phyloP scores from a whole-genome alignment of 768 basidiomycete species.

The Pisolithus microcarpus region DNA sequence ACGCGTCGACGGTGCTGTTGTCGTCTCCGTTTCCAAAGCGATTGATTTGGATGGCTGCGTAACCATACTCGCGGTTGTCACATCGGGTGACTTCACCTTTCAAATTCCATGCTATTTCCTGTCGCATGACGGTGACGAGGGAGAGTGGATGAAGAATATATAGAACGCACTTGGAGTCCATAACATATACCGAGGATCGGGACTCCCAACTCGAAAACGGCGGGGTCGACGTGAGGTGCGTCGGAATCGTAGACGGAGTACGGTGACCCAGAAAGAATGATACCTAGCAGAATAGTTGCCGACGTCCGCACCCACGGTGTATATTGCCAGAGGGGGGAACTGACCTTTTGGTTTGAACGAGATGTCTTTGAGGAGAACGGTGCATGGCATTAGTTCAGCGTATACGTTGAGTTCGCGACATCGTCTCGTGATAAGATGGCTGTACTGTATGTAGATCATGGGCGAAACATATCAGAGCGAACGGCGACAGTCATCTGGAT shows the following conservation, averaged over 20 bases:
- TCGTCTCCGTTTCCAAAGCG: constrained; percentile 47
- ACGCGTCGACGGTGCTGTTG: constrained; percentile 48
- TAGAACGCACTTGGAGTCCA: constrained; percentile 71
- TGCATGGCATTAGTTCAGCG: constrained; percentile 96
- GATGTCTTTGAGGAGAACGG: constrained; percentile 79
- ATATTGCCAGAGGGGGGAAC: not conserved
- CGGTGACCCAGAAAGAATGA: constrained; percentile 96
- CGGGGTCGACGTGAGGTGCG: constrained; percentile 91
- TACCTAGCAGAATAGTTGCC: constrained; percentile 43
- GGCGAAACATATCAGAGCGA: constrained; percentile 2
- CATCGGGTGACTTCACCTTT: constrained; percentile 80
- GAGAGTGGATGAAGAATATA: not conserved
- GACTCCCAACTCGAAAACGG: constrained; percentile 78
- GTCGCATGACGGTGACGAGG: not conserved
- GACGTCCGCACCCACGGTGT: not conserved
- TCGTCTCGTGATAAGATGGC: constrained; percentile 94
- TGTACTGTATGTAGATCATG: constrained; percentile 55
- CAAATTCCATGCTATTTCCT: constrained; percentile 92
- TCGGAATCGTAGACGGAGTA: constrained; percentile 95
- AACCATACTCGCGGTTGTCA: constrained; percentile 93
- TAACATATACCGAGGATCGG: constrained; percentile 97
- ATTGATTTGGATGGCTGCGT: constrained; percentile 71
- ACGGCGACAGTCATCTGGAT: constrained; percentile 8
- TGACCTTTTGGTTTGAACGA: constrained; percentile 88
- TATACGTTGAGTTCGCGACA: constrained; percentile 97